A percentile compares a stretch with the other conserved stretches of the same genome.
These are phyloP conservation scores for Chrysosporium queenslandicum DNA, from an alignment of 2,329 filamentous ascomycete genomes.

Conservation along the genomic window DNA sequence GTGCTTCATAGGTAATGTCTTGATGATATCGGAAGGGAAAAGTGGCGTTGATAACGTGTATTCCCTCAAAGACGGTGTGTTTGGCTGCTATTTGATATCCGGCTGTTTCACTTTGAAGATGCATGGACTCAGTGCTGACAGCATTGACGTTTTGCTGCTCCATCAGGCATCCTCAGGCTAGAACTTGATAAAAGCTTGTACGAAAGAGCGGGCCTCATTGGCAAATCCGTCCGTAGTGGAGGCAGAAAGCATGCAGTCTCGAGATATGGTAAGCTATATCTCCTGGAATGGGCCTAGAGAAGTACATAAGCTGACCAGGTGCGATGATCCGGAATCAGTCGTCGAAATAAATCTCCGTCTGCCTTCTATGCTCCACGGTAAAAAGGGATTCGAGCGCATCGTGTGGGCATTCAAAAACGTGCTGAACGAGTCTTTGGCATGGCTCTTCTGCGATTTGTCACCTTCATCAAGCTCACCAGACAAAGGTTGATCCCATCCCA, in stretches of 20 bases:
- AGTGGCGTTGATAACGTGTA: slow-evolving; percentile 62
- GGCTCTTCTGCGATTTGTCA: slow-evolving; percentile 63
- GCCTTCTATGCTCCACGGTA: slow-evolving; percentile 69
- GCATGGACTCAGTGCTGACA: not conserved
- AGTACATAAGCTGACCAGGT: not conserved
- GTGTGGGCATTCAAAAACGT: slow-evolving; percentile 70
- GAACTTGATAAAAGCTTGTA: slow-evolving; percentile 73
- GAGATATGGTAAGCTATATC: slow-evolving; percentile 54
- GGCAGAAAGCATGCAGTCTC: slow-evolving; percentile 56
- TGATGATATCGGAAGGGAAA: slow-evolving; percentile 75
- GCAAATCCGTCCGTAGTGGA: slow-evolving; percentile 51
- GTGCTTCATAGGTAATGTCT: slow-evolving; percentile 52
- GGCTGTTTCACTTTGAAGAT: not conserved
- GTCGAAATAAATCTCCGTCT: slow-evolving; percentile 66
- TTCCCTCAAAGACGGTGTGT: slow-evolving; percentile 56
- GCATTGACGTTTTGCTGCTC: not conserved
- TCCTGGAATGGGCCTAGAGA: not conserved
- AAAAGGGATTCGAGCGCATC: slow-evolving; percentile 70
- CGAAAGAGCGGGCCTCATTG: slow-evolving; percentile 70
- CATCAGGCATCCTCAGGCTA: slow-evolving; percentile 57
- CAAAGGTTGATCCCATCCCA: slow-evolving; percentile 34
- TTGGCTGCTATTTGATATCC: not conserved
- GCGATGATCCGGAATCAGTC: slow-evolving; percentile 38
- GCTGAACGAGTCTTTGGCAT: slow-evolving; percentile 55
- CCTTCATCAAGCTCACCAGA: slow-evolving; percentile 20